These are phyloP conservation scores for Penicillium coffeae DNA, from an alignment of 495 filamentous ascomycete genomes.

Conservation along the genomic window DNA sequence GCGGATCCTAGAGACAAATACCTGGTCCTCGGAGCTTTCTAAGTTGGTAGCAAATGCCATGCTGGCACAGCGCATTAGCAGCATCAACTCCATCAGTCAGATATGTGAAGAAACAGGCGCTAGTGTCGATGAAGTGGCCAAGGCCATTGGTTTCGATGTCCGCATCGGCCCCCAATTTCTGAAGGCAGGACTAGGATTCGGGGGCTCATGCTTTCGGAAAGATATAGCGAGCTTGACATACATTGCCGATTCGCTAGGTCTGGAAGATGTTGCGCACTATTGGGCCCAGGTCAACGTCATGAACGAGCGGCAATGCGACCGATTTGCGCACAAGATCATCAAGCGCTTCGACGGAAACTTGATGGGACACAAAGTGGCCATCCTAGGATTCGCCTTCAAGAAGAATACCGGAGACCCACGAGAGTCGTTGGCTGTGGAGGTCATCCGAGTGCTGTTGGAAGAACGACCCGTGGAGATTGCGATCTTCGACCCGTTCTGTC, in stretches of 20 bases:
- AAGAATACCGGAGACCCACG: conserved; percentile 76
- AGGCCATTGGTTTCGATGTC: conserved; percentile 65
- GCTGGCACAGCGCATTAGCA: conserved; percentile 79
- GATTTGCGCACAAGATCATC: conserved; percentile 63
- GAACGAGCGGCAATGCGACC: conserved; percentile 72
- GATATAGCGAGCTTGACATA: conserved; percentile 76
- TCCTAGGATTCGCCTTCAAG: conserved; percentile 81
- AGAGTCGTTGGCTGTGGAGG: conserved; percentile 64
- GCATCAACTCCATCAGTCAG: conserved; percentile 76
- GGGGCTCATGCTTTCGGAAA: conserved; percentile 82
- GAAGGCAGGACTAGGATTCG: conserved; percentile 74
- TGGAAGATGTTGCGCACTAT: conserved; percentile 72
- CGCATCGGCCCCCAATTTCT: conserved; percentile 71
- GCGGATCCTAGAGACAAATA: conserved; percentile 67
- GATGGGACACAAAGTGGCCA: conserved; percentile 64
- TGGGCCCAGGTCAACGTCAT: conserved; percentile 70
- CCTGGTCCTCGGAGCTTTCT: conserved; percentile 76
- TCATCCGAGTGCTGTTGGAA: conserved; percentile 60
- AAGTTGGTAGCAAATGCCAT: conserved; percentile 81
- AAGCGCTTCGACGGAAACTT: conserved; percentile 65
- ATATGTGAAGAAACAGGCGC: conserved; percentile 79
- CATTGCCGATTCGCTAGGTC: conserved; percentile 62
- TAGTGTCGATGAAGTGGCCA: conserved; percentile 67
- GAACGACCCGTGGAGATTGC: conserved; percentile 62
- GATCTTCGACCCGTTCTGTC: conserved; percentile 71